phyloP scores from a whole-genome alignment of 75 land plant genomes.

The Selaginella tamariscina region DNA sequence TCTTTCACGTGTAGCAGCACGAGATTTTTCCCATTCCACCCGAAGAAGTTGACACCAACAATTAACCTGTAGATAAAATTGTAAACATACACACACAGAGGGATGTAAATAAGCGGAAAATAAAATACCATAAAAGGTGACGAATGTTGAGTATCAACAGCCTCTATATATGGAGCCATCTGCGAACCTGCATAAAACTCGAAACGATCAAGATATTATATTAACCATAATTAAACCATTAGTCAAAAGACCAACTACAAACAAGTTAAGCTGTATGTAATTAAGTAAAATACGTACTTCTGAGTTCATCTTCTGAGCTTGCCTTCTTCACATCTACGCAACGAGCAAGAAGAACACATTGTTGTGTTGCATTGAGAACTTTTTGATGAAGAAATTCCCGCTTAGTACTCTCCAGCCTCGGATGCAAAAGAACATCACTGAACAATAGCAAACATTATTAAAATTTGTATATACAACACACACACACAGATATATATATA shows the following conservation, averaged over 20 bases:
- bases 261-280: too few relatives aligned
- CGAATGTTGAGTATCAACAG: constrained; percentile 50
- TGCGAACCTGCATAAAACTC: constrained; percentile 54
- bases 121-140: constrained; percentile 36
- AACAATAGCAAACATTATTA: too few relatives aligned
- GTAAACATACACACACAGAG: not conserved
- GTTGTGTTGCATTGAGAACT: constrained; percentile 30
- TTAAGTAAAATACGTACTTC: too few relatives aligned
- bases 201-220: not conserved
- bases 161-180: constrained; percentile 91
- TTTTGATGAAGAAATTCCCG: constrained; percentile 12
- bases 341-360: constrained; percentile 51
- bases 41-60: constrained; percentile 63
- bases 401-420: constrained; percentile 34
- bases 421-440: constrained; percentile 56
- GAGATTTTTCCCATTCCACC: constrained; percentile 68
- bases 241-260: not conserved
- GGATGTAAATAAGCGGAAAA: not conserved
- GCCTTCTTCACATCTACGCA: constrained; percentile 56
- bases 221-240: not conserved
- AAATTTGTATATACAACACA: too few relatives aligned
- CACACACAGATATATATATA: too few relatives aligned
- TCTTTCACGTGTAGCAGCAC: constrained; percentile 72
- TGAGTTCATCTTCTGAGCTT: constrained; percentile 65
- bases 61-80: constrained; percentile 36